Conservation (phyloP, 2,329 filamentous ascomycete genomes). For the Chaetomium globosum region DNA sequence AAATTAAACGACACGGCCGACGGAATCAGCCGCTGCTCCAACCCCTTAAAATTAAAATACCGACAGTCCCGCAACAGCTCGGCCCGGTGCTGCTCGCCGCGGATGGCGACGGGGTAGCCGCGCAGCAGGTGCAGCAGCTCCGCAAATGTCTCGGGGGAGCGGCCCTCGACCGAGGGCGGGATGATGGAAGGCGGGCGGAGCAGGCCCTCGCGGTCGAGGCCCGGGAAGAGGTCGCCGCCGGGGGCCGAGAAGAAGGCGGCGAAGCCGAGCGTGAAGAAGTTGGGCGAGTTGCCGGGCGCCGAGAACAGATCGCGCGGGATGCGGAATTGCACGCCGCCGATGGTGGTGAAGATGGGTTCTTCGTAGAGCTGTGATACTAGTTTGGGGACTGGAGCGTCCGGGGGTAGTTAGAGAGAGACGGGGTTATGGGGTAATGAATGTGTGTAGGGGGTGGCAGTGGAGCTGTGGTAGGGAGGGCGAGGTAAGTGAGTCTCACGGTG, state of each 20-base stretch:
- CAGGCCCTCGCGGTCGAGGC: slow-evolving; percentile 74
- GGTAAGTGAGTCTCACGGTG: slow-evolving; percentile 58
- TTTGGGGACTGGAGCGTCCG: slow-evolving; percentile 69
- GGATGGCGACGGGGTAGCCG: slow-evolving; percentile 79
- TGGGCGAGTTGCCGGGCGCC: slow-evolving; percentile 84
- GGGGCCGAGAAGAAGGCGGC: slow-evolving; percentile 82
- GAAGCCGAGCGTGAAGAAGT: slow-evolving; percentile 93
- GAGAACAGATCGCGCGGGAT: slow-evolving; percentile 86
- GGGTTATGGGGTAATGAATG: background rate
- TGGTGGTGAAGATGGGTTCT: slow-evolving; percentile 87
- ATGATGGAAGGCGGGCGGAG: slow-evolving; percentile 84
- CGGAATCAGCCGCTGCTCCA: slow-evolving; percentile 84
- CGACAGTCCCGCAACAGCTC: slow-evolving; percentile 81
- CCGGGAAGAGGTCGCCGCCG: slow-evolving; percentile 77
- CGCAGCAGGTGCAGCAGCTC: slow-evolving; percentile 80
- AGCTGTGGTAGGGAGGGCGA: too few species aligned
- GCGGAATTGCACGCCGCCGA: slow-evolving; percentile 84
- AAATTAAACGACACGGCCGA: slow-evolving; percentile 77
- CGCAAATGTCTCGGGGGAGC: slow-evolving; percentile 80
- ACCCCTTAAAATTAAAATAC: slow-evolving; percentile 89
- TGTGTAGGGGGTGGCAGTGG: background rate
- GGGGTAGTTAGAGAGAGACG: background rate
- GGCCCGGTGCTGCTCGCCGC: slow-evolving; percentile 73
- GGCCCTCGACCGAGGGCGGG: slow-evolving; percentile 77
- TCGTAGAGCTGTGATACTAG: slow-evolving; percentile 89